These are phyloP conservation scores for Auricularia sp. DNA, from an alignment of 768 basidiomycete species.

Conservation along the genomic window DNA sequence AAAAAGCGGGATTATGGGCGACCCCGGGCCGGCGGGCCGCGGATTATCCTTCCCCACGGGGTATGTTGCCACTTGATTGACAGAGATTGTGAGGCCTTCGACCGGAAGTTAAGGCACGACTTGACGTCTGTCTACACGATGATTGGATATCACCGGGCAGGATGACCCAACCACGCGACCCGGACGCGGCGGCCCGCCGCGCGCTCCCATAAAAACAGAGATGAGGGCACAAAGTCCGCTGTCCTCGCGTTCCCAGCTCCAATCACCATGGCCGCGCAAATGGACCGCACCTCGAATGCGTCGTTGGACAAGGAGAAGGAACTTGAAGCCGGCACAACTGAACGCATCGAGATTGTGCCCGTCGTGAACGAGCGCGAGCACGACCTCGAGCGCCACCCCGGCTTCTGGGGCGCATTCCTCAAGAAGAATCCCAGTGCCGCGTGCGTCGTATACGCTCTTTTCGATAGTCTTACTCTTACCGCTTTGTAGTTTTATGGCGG, in stretches of 20 bases:
- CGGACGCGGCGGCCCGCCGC: background rate
- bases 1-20: too few species aligned
- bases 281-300: background rate
- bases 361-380: background rate
- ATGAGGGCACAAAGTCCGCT: background rate
- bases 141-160: background rate
- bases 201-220: background rate
- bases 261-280: background rate
- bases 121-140: background rate
- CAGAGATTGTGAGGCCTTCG: too few species aligned
- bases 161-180: background rate
- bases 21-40: too few species aligned
- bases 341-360: background rate
- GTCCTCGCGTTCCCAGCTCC: background rate
- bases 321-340: background rate
- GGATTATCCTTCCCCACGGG: too few species aligned
- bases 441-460: background rate
- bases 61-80: too few species aligned
- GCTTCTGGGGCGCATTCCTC: background rate
- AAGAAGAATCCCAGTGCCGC: background rate
- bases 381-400: background rate
- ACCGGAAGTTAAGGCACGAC: too few species aligned
- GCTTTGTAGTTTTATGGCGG: background rate
- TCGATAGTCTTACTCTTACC: background rate
- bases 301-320: constrained; percentile 1